A percentile compares a stretch with the other conserved stretches of the same genome.
These are phyloP conservation scores for Pseudomonodictys pantanalensis DNA, from an alignment of 495 filamentous ascomycete genomes.

Conservation along the genomic window DNA sequence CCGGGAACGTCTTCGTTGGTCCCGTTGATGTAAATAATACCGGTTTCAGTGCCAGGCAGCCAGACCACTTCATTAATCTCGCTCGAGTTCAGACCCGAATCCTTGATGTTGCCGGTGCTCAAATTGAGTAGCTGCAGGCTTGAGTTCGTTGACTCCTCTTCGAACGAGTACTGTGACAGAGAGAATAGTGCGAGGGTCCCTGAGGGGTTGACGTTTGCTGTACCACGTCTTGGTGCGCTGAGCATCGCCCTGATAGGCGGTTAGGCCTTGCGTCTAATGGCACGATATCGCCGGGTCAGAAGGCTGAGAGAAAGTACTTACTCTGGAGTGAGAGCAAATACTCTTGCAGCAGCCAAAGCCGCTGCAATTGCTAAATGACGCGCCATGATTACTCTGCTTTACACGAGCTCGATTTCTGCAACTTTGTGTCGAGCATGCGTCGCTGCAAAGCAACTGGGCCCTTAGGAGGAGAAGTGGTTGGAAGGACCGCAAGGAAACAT, in stretches of 20 bases:
- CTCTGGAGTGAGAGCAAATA: slow-evolving; percentile 25
- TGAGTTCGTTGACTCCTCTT: slow-evolving; percentile 39
- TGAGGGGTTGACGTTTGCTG: slow-evolving; percentile 12
- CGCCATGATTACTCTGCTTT: slow-evolving; percentile 6
- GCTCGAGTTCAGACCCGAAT: slow-evolving; percentile 42
- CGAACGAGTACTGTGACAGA: slow-evolving; percentile 48
- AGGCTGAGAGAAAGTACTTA: slow-evolving; percentile 5
- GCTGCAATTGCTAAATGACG: slow-evolving; percentile 14
- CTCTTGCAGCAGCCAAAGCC: slow-evolving; percentile 21
- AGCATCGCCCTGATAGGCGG: slow-evolving; percentile 25
- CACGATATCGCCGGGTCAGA: too few species aligned
- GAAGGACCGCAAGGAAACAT: neutral
- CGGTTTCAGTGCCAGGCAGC: slow-evolving; percentile 44
- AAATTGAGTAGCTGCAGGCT: slow-evolving; percentile 46
- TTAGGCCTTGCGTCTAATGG: neutral
- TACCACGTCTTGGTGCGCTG: slow-evolving; percentile 25
- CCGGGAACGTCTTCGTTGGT: slow-evolving; percentile 47
- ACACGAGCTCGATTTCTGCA: neutral
- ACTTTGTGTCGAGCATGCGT: neutral
- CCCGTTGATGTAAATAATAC: slow-evolving; percentile 49
- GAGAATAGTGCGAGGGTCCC: slow-evolving; percentile 36
- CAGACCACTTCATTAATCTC: slow-evolving; percentile 49
- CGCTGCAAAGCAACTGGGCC: neutral
- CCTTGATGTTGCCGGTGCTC: slow-evolving; percentile 40
- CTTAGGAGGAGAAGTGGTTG: neutral